phyloP scores from a whole-genome alignment of 306 rosid genomes.

The Hippophae rhamnoides region DNA sequence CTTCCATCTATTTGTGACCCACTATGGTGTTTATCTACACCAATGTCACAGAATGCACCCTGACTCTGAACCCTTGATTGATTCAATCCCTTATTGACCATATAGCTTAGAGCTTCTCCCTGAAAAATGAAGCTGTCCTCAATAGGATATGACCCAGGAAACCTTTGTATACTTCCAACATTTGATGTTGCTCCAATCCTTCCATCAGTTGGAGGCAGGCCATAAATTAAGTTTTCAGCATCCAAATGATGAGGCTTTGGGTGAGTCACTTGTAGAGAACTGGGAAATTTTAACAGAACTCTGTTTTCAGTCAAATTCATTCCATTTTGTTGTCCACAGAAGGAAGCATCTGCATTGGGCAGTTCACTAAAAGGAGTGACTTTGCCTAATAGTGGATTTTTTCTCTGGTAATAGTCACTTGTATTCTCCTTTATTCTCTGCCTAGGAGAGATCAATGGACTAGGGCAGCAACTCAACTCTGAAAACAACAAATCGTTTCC shows the following conservation, averaged over 20 bases:
- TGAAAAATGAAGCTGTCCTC: slow-evolving; percentile 50
- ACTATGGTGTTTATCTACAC: slow-evolving; percentile 19
- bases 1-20: slow-evolving; percentile 22
- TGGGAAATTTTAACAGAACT: slow-evolving; percentile 16
- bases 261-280: slow-evolving; percentile 13
- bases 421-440: slow-evolving; percentile 18
- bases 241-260: slow-evolving; percentile 18
- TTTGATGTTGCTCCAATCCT: slow-evolving; percentile 22
- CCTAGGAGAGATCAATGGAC: slow-evolving; percentile 22
- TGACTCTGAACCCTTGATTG: slow-evolving; percentile 24
- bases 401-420: slow-evolving; percentile 7
- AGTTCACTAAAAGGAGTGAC: slow-evolving; percentile 23
- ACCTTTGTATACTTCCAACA: slow-evolving; percentile 13
- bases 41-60: slow-evolving; percentile 16
- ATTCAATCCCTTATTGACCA: slow-evolving; percentile 17
- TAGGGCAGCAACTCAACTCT: slow-evolving; percentile 19
- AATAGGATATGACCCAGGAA: slow-evolving; percentile 25
- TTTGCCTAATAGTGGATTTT: slow-evolving; percentile 6
- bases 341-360: slow-evolving; percentile 19
- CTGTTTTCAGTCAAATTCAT: slow-evolving; percentile 22
- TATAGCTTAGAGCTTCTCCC: slow-evolving; percentile 41
- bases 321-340: slow-evolving; percentile 18
- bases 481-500: slow-evolving; percentile 10
- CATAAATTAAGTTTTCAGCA: slow-evolving; percentile 10
- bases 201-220: slow-evolving; percentile 17